Evolutionary conservation across 441 rosid genomes (phyloP).

Genomic region (Kokia cookei): DNA sequence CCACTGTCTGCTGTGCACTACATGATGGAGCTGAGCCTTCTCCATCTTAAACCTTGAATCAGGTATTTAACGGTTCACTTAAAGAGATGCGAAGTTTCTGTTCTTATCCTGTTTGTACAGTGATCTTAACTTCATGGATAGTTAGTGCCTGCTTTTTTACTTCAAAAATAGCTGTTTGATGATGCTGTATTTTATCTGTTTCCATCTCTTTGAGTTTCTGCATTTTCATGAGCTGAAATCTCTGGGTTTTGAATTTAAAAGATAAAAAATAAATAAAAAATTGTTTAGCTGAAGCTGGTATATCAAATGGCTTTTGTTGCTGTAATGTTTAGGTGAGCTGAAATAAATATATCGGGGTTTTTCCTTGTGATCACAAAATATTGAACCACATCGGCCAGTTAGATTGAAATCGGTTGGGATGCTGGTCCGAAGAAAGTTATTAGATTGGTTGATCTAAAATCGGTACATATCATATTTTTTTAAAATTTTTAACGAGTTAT

Average conservation of each 20-base stretch:
- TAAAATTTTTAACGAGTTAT: no score
- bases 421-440: no score
- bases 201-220: background rate
- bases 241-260: background rate
- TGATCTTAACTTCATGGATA: background rate
- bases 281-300: background rate
- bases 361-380: no score
- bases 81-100: background rate
- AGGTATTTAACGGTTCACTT: background rate
- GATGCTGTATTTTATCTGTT: background rate
- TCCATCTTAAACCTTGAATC: constrained; percentile 21
- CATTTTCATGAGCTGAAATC: background rate
- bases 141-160: background rate
- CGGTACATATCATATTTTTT: no score
- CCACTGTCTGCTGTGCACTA: constrained; percentile 87
- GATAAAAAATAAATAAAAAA: background rate
- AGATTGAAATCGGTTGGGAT: no score
- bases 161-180: background rate
- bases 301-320: background rate
- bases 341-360: no score
- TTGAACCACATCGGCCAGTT: no score
- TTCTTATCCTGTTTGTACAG: background rate
- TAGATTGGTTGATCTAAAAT: no score
- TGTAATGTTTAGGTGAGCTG: no score
- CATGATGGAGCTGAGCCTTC: constrained; percentile 74